Base-by-base conservation (phyloP, 495 filamentous ascomycete species). In the Cudoniella acicularis region DNA sequence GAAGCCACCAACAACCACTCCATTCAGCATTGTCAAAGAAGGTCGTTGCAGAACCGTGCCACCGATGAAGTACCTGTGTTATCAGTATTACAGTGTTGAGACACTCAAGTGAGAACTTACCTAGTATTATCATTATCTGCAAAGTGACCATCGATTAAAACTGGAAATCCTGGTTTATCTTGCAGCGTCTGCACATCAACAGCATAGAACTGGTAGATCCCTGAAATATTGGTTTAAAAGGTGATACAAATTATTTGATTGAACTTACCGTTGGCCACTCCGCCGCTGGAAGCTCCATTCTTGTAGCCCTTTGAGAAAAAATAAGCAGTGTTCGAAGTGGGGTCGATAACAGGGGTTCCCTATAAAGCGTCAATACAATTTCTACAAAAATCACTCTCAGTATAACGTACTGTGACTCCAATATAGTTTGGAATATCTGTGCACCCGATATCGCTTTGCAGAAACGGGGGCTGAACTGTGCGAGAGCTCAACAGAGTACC, bases 31-130 rank as follows among this genome's bases (percentile, higher is more conserved):
- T 0, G 62, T 62, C 30, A 77, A 48, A 3, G 73, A 65, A 0
- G 75, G 73, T 40, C 75, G 64, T 64, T 78, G 75, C 13, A 77
- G 62, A 23, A 76, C 64, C 9, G 69, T 72, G 9, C 76, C 76
- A 10, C 76, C 75, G 52, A 75, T 56, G 49, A 77, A 77, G 42
- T 75, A 77, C 57, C 55, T 61, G 11, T 23, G 1, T 43, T 49
- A 6, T 22, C 52, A 55, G 27, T 11, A 45, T 10, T 18, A 10
- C 11, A 22, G 21, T 45, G 16, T 17, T 47, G 43, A 21, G 26
- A 40, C 0, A 50, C n/a, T n/a, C n/a, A n/a, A n/a, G n/a, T 11
- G 18, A 49, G 1, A 10, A 6, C 49, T 21, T 53, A 59, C 49
- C 66, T 65, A 13, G 67, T 57, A 8, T 60, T 62, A 52, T 74